These are phyloP conservation scores for Plectranthus barbatus DNA, from an alignment of 257 asterid species.

Conservation along the genomic window DNA sequence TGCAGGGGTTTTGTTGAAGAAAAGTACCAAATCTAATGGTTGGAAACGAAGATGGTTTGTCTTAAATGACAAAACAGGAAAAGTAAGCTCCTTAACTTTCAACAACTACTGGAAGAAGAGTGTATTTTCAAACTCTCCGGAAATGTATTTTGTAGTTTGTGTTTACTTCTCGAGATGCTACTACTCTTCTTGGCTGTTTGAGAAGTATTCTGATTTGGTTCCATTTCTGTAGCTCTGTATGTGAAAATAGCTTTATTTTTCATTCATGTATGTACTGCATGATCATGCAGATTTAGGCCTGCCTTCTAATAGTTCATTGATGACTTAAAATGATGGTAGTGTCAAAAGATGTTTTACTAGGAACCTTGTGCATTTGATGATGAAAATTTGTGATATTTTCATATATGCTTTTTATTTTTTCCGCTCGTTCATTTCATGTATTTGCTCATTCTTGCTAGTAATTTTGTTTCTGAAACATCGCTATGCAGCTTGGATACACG, in stretches of 20 bases:
- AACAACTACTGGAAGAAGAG: conserved; percentile 4
- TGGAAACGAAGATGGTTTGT: conserved; percentile 98
- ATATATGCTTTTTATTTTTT: neutral
- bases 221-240: neutral
- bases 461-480: neutral
- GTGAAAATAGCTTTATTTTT: too few species aligned
- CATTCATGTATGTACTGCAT: too few species aligned
- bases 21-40: conserved; percentile 73
- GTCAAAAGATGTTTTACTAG: neutral
- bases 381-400: neutral
- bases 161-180: neutral
- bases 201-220: neutral
- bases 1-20: conserved; percentile 84
- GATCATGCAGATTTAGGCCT: neutral
- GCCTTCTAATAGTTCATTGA: neutral
- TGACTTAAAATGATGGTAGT: neutral
- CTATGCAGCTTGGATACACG: conserved; percentile 90
- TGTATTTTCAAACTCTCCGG: neutral
- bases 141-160: neutral
- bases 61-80: conserved; percentile 91
- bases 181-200: neutral
- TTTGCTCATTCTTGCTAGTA: conserved; percentile 1
- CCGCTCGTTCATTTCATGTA: neutral
- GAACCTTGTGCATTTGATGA: neutral
- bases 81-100: conserved; percentile 39